Base-by-base conservation (phyloP, 768 basidiomycete species). In the Neoboletus brunneissimus region DNA sequence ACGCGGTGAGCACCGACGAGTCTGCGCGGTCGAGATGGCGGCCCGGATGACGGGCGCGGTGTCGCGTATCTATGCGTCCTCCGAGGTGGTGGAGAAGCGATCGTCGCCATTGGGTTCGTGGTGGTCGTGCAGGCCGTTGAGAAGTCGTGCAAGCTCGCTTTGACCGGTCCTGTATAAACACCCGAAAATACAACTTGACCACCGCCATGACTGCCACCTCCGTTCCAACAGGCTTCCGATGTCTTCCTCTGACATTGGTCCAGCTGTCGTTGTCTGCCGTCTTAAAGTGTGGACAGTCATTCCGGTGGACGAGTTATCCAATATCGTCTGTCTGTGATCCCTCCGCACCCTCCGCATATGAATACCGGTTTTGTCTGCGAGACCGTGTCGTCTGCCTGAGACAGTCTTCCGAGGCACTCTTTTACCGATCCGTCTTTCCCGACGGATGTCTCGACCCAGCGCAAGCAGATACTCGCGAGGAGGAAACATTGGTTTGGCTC, bases 371-470 rank as follows among this genome's bases (percentile, higher is more conserved):
- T 35, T 91, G 89, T 69, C 78, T 94, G 35, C 79, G 77, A 47
- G 93, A 95, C 64, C 87, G 93, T 40, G 86, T 94, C 25, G 79
- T 95, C 23, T 93, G 93, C 67, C 77, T 94, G 25, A 81, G 89
- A 55, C 93, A 94, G 72, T 80, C 85, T 5, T 57, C 67, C 10
- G 80, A 84, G 47, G 76, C 78, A 0, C 76, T 93, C 31, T 86
- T 82, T 68, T 94, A 94, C 66, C 84, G 87, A 49, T 75, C 89
- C 12, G 71, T 86, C 31, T 89, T 85, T 63, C 87, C 90, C 2
- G 69, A 55, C 3, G 56, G 76, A 27, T 65, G 72, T 49, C 69
- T 75, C 43, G 69, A 76, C 27, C 34, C 59, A 2, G 63, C 69
- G 6, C 69, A 76, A 10, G 56, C 66, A 22, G 62, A 72, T 45